Conservation (phyloP, 2,329 filamentous ascomycete species). For the Colletotrichum chrysophilum region DNA sequence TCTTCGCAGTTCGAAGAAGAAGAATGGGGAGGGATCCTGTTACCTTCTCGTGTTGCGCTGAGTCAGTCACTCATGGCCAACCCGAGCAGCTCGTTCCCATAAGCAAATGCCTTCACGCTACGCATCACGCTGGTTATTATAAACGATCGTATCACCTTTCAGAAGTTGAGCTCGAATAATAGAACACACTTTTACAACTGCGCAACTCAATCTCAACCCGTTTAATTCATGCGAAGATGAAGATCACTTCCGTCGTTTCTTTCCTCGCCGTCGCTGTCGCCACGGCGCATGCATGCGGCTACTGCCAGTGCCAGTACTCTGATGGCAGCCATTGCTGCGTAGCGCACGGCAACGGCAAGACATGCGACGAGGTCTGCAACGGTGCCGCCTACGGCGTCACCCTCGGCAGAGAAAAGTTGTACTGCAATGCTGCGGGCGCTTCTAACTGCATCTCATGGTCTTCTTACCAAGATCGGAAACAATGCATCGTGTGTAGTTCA, state of each 20-base stretch:
- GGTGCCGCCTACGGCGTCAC: not conserved
- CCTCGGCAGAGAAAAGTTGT: not conserved
- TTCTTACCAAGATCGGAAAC: not conserved
- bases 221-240: not conserved
- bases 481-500: not conserved
- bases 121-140: not conserved
- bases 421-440: not conserved
- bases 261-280: not conserved
- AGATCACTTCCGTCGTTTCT: not conserved
- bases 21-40: not conserved
- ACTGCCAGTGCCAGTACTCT: not conserved
- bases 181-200: not conserved
- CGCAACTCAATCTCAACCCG: not conserved
- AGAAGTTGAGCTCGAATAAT: not conserved
- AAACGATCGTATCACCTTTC: not conserved
- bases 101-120: not conserved
- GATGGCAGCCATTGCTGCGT: not conserved
- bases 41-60: not conserved
- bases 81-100: not conserved
- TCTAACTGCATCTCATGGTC: not conserved
- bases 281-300: not conserved
- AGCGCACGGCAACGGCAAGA: not conserved
- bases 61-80: not conserved
- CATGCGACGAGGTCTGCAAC: not conserved
- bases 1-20: not conserved